Evolutionary conservation across 768 basidiomycete species (phyloP).

Genomic region (Trametes cingulata): DNA sequence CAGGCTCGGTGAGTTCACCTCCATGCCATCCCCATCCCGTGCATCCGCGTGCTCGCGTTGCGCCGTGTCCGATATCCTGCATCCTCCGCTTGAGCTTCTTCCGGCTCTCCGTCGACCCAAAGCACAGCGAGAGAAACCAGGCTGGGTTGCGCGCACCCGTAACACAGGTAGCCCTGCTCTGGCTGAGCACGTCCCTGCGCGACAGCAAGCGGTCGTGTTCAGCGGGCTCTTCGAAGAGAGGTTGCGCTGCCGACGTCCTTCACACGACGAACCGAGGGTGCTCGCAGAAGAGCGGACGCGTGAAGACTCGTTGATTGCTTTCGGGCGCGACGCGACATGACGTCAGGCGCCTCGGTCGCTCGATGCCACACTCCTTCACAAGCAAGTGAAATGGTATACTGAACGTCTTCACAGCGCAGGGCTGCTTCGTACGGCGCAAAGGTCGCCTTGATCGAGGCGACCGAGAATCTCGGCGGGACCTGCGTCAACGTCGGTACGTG

Average conservation of each 20-base stretch:
- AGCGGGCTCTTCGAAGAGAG: no score
- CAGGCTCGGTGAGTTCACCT: slow-evolving; percentile 64
- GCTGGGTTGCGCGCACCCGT: background rate
- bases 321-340: background rate
- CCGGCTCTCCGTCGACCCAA: no score
- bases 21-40: background rate
- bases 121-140: background rate
- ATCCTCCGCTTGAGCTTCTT: no score
- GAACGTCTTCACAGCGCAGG: slow-evolving; percentile 61
- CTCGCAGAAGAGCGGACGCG: background rate
- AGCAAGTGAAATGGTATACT: background rate
- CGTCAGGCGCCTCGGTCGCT: background rate
- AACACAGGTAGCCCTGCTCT: no score
- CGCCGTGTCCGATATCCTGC: background rate
- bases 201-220: no score
- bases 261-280: background rate
- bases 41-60: background rate
- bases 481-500: slow-evolving; percentile 92
- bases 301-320: background rate
- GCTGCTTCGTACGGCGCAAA: slow-evolving; percentile 92
- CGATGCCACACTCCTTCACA: background rate
- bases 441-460: slow-evolving; percentile 84
- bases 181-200: no score
- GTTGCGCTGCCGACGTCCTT: background rate
- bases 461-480: slow-evolving; percentile 81